Base-by-base conservation (phyloP, 768 basidiomycete species). In the Favolaschia claudopus region DNA sequence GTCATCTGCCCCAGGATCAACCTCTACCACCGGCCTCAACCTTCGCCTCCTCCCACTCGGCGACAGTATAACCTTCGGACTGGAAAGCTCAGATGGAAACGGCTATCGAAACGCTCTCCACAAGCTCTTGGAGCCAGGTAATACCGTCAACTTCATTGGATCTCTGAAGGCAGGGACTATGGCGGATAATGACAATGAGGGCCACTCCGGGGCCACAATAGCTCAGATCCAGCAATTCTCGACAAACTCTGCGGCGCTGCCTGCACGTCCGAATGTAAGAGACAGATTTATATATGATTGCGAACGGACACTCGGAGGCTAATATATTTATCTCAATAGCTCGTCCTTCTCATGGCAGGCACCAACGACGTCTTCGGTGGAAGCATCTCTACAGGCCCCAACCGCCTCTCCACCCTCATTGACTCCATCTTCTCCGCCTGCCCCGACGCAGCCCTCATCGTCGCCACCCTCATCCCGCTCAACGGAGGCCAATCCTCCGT, bases 261-360 rank as follows among this genome's bases (percentile, higher is more conserved):
- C 55, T 15, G 53, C 53, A 24, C 55, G 51, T 4, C 53, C 60
- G 2, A 53, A 48, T 31, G 51, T 54, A 32, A 2, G 55, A 19
- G 17, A 17, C 19, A 7, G 10, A 31, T 22, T 9, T 29, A 4
- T 10, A n/a, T n/a, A 2, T 10, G n/a, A 7, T 15, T 9, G 19
- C 29, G 13, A 29, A 25, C 20, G 20, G 31, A 15, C 2, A 9
- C n/a, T 19, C 24, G n/a, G n/a, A n/a, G n/a, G n/a, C n/a, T n/a
- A n/a, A n/a, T n/a, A n/a, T n/a, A n/a, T n/a, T n/a, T n/a, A n/a
- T 13, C 14, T 28, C 7, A n/a, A 13, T 49, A 65, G 64, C 46
- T 65, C 47, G 54, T 65, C 10, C 60, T 62, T n/a, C 56, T 65
- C 22, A 62, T 62, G 51, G 64, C 64, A 14, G 64, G 64, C 3